A percentile compares a stretch with the other conserved stretches of the same genome.
phyloP scores from a whole-genome alignment of 208 protist species.

The Tetramitus jugosus region DNA sequence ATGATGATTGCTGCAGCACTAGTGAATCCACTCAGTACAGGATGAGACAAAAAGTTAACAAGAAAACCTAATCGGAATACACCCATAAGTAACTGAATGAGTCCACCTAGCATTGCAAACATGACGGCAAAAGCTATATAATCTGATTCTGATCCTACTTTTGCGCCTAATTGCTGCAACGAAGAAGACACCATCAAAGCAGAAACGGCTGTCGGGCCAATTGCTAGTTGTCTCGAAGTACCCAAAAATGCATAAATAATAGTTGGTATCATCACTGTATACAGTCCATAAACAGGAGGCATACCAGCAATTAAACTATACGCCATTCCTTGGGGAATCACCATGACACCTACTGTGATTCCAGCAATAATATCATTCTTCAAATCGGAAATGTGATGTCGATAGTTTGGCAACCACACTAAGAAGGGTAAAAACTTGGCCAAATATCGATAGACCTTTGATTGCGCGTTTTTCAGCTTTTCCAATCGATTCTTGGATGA shows the following conservation, averaged over 20 bases:
- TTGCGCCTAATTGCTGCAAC: neutral
- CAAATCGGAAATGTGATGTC: neutral
- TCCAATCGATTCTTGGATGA: no score
- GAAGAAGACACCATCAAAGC: neutral
- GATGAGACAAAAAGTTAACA: constrained; percentile 29
- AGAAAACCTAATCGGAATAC: constrained; percentile 26
- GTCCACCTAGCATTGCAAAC: constrained; percentile 28
- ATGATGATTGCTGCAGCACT: constrained; percentile 45
- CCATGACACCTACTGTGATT: neutral
- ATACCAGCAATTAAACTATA: neutral
- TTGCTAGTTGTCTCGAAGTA: neutral
- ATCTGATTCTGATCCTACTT: neutral
- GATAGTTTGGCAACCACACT: neutral
- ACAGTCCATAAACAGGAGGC: neutral
- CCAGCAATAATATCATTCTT: neutral
- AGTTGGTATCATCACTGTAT: neutral
- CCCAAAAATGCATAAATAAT: neutral
- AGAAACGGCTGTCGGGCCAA: neutral
- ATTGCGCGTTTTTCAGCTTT: no score
- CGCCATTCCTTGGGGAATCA: neutral
- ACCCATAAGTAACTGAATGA: constrained; percentile 35
- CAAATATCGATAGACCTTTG: no score
- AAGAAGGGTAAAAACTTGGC: neutral
- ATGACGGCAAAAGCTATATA: constrained; percentile 14
- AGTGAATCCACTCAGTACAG: constrained; percentile 39